Evolutionary conservation across 73 alveolate genomes (phyloP), one percentile per base, ranked within the genome.

Genomic region (Symbiodinium natans): DNA sequence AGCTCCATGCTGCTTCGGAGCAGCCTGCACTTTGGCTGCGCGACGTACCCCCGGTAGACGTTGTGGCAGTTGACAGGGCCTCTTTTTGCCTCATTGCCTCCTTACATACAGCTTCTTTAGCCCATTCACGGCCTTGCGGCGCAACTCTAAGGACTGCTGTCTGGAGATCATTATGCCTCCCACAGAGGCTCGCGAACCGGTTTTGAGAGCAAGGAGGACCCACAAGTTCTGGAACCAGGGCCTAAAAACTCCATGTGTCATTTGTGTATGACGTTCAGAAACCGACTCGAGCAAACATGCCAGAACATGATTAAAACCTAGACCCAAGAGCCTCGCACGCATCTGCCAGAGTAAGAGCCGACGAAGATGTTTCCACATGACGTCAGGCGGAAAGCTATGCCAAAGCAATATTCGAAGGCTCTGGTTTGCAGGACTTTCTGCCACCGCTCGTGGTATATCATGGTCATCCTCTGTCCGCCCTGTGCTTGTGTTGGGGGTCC

Each of bases 131-230:
- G 71, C 23, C 71, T 52, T 2, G 71, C 71, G 71, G 23, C 3
- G 27, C 71, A 8, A 23, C 29, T 21, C 33, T 48, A 39, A 90
- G 97, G 97, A 41, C 19, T 82, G 97, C 48, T 3, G 46, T 68
- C 54, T 90, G 48, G 97, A 90, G 52, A 90, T 90, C 40, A 33
- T 90, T 52, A 90, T 90, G 97, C 97, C 97, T 41, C 97, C 97
- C 3, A 39, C 89, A 29, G 97, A 90, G 97, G 97, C 77, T 42
- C 59, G 59, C 59, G 21, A 9, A 13, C 59, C n/a, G n/a, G n/a
- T n/a, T n/a, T n/a, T n/a, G n/a, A n/a, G n/a, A n/a, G n/a, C n/a
- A n/a, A n/a, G n/a, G n/a, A n/a, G n/a, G n/a, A n/a, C n/a, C n/a
- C n/a, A n/a, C n/a, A n/a, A n/a, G n/a, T n/a, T n/a, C n/a, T n/a